These are phyloP conservation scores for Penicillium hesseltinei DNA, from an alignment of 2,329 filamentous ascomycete genomes.

Conservation along the genomic window DNA sequence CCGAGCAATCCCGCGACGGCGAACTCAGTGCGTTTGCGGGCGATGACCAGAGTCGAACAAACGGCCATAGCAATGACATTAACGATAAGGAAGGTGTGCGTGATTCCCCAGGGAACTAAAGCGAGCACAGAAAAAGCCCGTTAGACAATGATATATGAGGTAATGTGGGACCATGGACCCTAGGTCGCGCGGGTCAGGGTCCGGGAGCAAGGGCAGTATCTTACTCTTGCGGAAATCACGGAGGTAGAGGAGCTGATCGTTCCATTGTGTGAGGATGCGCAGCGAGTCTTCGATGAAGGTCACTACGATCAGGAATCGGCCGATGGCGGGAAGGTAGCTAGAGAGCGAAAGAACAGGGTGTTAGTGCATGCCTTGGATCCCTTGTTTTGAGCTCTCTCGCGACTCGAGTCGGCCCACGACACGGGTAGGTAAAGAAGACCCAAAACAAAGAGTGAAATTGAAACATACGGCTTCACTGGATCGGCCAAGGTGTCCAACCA, in stretches of 20 bases:
- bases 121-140: constrained; percentile 7
- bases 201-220: constrained; percentile 31
- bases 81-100: constrained; percentile 84
- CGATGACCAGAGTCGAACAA: constrained; percentile 84
- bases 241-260: constrained; percentile 88
- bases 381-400: constrained; percentile 15
- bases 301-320: constrained; percentile 95
- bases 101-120: constrained; percentile 80
- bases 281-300: constrained; percentile 97
- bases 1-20: constrained; percentile 85
- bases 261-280: constrained; percentile 96
- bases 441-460: constrained; percentile 6
- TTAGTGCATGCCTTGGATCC: constrained; percentile 26
- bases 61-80: constrained; percentile 86
- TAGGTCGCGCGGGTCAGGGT: constrained; percentile 9
- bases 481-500: constrained; percentile 81
- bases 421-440: background rate
- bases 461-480: constrained; percentile 89
- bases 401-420: background rate
- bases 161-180: constrained; percentile 1
- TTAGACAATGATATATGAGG: constrained; percentile 15
- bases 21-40: constrained; percentile 88
- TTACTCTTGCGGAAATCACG: constrained; percentile 90
- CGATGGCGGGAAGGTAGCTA: constrained; percentile 91
- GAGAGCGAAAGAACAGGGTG: constrained; percentile 29